Evolutionary conservation across 179 eudicot species (phyloP).

Genomic region (Spinacia oleracea): DNA sequence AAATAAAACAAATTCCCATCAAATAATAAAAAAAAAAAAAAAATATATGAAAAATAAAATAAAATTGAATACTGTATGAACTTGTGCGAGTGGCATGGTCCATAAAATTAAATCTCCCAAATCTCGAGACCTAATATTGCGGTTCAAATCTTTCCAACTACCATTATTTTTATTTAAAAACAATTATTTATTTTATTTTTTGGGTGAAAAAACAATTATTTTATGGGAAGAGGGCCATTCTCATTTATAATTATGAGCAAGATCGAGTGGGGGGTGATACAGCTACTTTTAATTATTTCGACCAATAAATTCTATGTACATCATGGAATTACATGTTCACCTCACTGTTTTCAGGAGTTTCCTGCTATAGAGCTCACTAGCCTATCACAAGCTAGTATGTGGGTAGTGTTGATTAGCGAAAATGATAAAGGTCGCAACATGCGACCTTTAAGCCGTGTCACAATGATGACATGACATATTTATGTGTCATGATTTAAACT

Average conservation of each 20-base stretch:
- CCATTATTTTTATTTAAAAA: not conserved
- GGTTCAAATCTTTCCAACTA: conserved; percentile 4
- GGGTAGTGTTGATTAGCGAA: too few species aligned
- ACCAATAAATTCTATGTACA: not conserved
- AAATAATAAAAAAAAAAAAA: too few species aligned
- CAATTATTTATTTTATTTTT: not conserved
- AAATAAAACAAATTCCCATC: too few species aligned
- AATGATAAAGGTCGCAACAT: too few species aligned
- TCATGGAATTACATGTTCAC: not conserved
- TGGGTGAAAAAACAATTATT: too few species aligned
- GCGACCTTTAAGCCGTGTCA: too few species aligned
- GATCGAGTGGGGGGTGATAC: not conserved
- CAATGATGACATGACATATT: too few species aligned
- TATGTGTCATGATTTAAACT: too few species aligned
- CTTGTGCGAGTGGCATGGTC: not conserved
- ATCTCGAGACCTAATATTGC: conserved; percentile 2
- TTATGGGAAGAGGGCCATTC: not conserved
- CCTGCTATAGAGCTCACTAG: not conserved
- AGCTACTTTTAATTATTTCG: not conserved
- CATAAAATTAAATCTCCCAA: not conserved
- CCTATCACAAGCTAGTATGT: too few species aligned
- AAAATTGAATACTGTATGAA: too few species aligned
- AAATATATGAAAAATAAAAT: too few species aligned
- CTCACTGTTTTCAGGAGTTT: not conserved
- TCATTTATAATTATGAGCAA: not conserved